These are phyloP conservation scores for Corchorus capsularis DNA, from an alignment of 345 rosid species.

Conservation along the genomic window DNA sequence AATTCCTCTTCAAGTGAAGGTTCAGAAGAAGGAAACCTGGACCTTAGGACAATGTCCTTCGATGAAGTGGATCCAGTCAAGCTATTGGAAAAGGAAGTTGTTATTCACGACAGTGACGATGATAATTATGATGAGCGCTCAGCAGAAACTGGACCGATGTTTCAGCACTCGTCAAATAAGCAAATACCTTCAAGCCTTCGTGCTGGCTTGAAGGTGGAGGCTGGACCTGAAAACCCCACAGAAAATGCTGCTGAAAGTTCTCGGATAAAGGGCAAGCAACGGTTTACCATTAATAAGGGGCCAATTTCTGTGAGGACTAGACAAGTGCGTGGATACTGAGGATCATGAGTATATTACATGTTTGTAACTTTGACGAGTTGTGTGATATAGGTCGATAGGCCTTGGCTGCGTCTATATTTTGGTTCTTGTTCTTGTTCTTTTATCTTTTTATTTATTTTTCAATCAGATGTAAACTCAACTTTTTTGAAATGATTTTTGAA, in stretches of 20 bases:
- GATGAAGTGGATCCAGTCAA: constrained; percentile 48
- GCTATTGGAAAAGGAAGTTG: constrained; percentile 61
- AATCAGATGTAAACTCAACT: constrained; percentile 15
- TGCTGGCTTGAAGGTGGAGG: constrained; percentile 37
- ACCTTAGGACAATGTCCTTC: constrained; percentile 36
- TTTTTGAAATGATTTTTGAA: constrained; percentile 20
- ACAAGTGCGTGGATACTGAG: constrained; percentile 62
- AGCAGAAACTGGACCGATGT: background rate
- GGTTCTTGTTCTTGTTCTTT: constrained; percentile 22
- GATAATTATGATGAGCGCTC: constrained; percentile 29
- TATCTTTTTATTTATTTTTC: background rate
- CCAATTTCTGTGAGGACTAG: constrained; percentile 63
- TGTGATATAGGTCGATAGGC: background rate
- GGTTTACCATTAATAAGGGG: constrained; percentile 40
- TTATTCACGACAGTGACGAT: constrained; percentile 54
- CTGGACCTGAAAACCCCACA: constrained; percentile 25
- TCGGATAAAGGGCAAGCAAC: constrained; percentile 23
- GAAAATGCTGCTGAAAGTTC: constrained; percentile 33
- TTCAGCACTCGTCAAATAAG: background rate
- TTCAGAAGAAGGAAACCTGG: constrained; percentile 39
- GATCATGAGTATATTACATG: constrained; percentile 22
- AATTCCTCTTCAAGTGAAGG: constrained; percentile 40
- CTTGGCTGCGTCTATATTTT: constrained; percentile 7
- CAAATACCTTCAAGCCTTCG: constrained; percentile 34
- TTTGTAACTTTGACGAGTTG: constrained; percentile 23